Percentiles rank a stretch among this genome's conserved stretches.
phyloP scores from a whole-genome alignment of 305 asterid species.

The Caryopteris hybrid region DNA sequence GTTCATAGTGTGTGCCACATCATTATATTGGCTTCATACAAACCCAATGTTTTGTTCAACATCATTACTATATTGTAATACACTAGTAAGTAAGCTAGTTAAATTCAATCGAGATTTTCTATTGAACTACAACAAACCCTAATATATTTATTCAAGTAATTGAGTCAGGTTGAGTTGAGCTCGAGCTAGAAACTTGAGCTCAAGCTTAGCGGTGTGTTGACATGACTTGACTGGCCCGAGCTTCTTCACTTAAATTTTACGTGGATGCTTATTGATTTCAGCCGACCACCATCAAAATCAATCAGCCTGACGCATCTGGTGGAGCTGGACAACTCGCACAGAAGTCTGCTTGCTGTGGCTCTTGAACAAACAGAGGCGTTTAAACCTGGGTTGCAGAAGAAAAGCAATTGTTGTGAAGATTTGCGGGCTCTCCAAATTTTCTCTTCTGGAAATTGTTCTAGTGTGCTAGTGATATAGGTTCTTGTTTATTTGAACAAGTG shows the following conservation, averaged over 20 bases:
- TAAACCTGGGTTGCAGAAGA: neutral
- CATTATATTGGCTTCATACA: no score
- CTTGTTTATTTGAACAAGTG: conserved; percentile 17
- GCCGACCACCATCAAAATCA: conserved; percentile 63
- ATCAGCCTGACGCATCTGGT: conserved; percentile 44
- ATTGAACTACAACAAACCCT: no score
- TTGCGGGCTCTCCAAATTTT: conserved; percentile 7
- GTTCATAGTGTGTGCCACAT: no score
- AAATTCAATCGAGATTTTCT: no score
- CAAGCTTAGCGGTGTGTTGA: no score
- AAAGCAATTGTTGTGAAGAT: conserved; percentile 11
- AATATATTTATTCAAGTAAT: no score
- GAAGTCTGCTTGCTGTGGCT: conserved; percentile 74
- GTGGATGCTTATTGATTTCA: conserved; percentile 15
- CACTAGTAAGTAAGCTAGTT: no score
- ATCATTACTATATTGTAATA: no score
- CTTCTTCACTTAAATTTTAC: neutral
- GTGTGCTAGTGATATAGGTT: conserved; percentile 24
- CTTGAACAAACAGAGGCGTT: conserved; percentile 20
- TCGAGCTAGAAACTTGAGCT: no score
- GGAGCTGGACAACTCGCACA: conserved; percentile 48
- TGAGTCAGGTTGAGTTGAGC: no score
- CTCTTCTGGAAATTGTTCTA: conserved; percentile 19
- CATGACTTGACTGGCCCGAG: neutral
- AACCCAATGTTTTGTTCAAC: no score